Evolutionary conservation across 2,329 filamentous ascomycete species (phyloP).

Genomic region (Beauveria asiatica): DNA sequence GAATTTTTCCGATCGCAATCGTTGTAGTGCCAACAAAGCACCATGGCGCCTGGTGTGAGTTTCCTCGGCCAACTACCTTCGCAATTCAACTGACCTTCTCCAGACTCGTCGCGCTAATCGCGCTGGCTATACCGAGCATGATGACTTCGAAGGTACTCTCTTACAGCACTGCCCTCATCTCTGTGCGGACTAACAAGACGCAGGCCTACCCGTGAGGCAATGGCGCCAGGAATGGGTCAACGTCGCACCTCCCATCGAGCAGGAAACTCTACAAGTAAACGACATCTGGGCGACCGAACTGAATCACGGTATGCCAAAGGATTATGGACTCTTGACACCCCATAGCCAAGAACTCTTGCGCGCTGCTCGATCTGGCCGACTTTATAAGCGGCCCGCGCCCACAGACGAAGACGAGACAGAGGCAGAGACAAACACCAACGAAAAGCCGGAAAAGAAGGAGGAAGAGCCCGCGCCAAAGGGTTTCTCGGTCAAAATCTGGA

Average conservation of each 20-base stretch:
- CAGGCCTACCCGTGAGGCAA: constrained; percentile 81
- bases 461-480: constrained; percentile 48
- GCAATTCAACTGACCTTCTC: constrained; percentile 8
- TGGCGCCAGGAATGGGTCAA: constrained; percentile 69
- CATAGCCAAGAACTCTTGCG: constrained; percentile 78
- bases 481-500: constrained; percentile 52
- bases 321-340: constrained; percentile 66
- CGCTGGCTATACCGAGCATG: constrained; percentile 48
- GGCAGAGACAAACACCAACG: constrained; percentile 33
- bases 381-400: constrained; percentile 64
- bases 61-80: neutral
- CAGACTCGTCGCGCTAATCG: constrained; percentile 51
- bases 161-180: neutral
- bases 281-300: constrained; percentile 69
- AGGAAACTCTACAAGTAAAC: constrained; percentile 55
- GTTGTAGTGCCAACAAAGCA: constrained; percentile 2
- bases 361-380: constrained; percentile 66
- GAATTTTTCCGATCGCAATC: neutral
- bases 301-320: constrained; percentile 74
- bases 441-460: constrained; percentile 54
- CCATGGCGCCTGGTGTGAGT: constrained; percentile 11
- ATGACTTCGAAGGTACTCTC: constrained; percentile 49
- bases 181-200: constrained; percentile 14
- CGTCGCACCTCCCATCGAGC: constrained; percentile 55
- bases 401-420: constrained; percentile 52